Conservation (phyloP, 805 yeast genomes). For the Zygotorulaspora chibaensis region DNA sequence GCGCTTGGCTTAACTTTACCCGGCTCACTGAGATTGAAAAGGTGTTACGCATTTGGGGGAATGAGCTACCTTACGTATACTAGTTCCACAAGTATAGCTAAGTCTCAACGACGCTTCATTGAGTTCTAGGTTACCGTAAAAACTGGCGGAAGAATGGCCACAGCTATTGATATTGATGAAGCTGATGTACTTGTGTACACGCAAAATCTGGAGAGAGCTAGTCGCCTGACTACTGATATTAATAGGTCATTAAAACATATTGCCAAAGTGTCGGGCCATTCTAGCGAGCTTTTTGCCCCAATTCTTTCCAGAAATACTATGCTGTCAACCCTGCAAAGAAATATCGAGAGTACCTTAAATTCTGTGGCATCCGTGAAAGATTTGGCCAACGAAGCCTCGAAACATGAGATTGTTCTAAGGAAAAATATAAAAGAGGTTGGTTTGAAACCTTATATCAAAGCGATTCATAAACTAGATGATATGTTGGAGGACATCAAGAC, state of each 20-base stretch:
- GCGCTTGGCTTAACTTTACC: too few relatives aligned
- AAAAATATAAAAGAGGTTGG: constrained; percentile 34
- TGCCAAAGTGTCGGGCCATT: constrained; percentile 28
- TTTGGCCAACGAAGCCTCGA: constrained; percentile 43
- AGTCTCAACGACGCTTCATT: neutral
- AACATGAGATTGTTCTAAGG: constrained; percentile 37
- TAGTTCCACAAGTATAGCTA: too few relatives aligned
- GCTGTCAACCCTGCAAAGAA: constrained; percentile 50
- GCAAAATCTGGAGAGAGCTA: constrained; percentile 61
- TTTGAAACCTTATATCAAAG: constrained; percentile 37
- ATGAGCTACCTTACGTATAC: too few relatives aligned
- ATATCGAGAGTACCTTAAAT: constrained; percentile 51
- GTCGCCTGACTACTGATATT: constrained; percentile 51
- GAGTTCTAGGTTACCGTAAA: neutral
- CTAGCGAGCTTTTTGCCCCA: constrained; percentile 57
- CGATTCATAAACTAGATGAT: constrained; percentile 43
- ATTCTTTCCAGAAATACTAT: constrained; percentile 58
- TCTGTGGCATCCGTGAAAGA: constrained; percentile 48
- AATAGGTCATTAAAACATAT: constrained; percentile 52
- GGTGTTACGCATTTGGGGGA: too few relatives aligned
- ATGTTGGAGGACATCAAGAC: constrained; percentile 43
- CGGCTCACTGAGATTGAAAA: too few relatives aligned
- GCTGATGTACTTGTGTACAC: constrained; percentile 81
- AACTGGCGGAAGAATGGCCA: constrained; percentile 1
- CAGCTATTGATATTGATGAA: constrained; percentile 58